Base-by-base conservation (phyloP, 1,139 yeast genomes). In the Yamadazyma mexicana region DNA sequence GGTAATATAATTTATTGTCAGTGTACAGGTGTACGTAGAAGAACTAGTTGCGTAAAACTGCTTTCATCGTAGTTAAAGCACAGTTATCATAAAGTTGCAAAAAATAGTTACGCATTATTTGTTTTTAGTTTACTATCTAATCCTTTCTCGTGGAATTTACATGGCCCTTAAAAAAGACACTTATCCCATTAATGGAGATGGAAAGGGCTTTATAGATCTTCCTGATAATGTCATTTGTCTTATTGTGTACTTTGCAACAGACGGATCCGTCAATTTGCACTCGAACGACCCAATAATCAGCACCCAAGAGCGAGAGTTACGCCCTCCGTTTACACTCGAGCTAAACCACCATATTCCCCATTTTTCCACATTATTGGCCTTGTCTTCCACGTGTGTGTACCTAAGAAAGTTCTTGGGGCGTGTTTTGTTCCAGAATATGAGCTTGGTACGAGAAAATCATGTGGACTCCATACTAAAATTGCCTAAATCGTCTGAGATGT, bases 381-480 rank as follows among this genome's bases (percentile, higher is more conserved):
- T 62, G 29, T 58, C 64, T 3, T 50, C 60, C 11, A 63, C 69
- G 3, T 62, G 69, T 39, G 36, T 43, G 4, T 40, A 36, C 10
- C 45, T 65, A 4, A 47, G 70, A n/a, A 39, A 36, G 11, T 42
- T 47, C 14, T 38, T 62, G 5, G 64, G 61, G 0, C 55, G 53
- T 2, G 12, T 43, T 4, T 15, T 64, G 24, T 64, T 62, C 37
- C 40, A 40, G 8, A 45, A 44, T 10, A 18, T 59, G 3, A 65
- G 69, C 44, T 44, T 64, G 31, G 48, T 64, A 4, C 41, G 70
- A 24, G 40, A 41, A 23, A 62, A 62, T 42, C 62, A 61, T 40
- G 45, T 61, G n/a, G 70, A 65, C 48, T 54, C 61, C 9, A 42
- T 62, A 11, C 40, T 64, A 31, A 50, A 54, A 1, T 48, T 45